Evolutionary conservation across 805 yeast genomes (phyloP).

Genomic region (Candida easanensis): DNA sequence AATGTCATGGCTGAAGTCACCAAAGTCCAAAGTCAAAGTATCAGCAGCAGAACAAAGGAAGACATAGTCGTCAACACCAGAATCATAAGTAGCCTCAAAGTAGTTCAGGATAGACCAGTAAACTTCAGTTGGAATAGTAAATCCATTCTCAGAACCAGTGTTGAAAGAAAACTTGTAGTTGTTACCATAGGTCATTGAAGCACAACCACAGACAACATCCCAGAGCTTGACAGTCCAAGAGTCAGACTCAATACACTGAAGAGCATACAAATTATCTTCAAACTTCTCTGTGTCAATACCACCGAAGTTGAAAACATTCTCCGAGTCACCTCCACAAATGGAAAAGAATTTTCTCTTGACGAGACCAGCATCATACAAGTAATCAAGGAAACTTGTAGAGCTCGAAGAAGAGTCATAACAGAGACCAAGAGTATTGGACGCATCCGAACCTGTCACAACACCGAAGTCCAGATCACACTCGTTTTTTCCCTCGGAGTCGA

Average conservation of each 20-base stretch:
- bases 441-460: slow-evolving; percentile 3
- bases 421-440: slow-evolving; percentile 14
- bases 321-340: slow-evolving; percentile 14
- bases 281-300: slow-evolving; percentile 50
- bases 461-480: slow-evolving; percentile 14
- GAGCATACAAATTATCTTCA: slow-evolving; percentile 34
- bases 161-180: slow-evolving; percentile 15
- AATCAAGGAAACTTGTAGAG: slow-evolving; percentile 11
- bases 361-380: slow-evolving; percentile 7
- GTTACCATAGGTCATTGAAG: slow-evolving; percentile 12
- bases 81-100: slow-evolving; percentile 16
- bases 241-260: slow-evolving; percentile 7
- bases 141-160: slow-evolving; percentile 18
- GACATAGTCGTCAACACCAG: slow-evolving; percentile 10
- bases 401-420: slow-evolving; percentile 8
- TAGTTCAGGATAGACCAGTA: slow-evolving; percentile 12
- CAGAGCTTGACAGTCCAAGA: slow-evolving; percentile 26
- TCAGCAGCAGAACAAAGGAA: slow-evolving; percentile 15
- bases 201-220: slow-evolving; percentile 19
- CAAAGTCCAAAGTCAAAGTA: slow-evolving; percentile 16
- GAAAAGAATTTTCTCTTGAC: slow-evolving; percentile 16
- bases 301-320: slow-evolving; percentile 38
- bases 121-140: slow-evolving; percentile 17
- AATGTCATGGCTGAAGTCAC: slow-evolving; percentile 14
- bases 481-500: slow-evolving; percentile 7